Evolutionary conservation across 208 protist species (phyloP).

Genomic region (Crithidia acanthocephali): DNA sequence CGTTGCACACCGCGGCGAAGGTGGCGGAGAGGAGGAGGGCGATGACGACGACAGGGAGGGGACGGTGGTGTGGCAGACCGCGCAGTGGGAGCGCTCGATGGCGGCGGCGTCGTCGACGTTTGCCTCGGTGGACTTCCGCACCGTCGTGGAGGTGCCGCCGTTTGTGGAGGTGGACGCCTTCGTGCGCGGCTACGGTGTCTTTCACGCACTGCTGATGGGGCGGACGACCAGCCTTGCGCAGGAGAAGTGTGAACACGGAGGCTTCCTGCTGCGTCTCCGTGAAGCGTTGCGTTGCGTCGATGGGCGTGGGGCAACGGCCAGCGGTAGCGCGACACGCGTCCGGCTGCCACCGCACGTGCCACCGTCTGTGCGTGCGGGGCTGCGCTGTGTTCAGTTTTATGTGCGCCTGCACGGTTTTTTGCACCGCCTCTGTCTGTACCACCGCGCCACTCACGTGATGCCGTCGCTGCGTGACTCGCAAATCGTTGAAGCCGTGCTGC

Average conservation of each 20-base stretch:
- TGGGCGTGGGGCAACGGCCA: too few relatives aligned
- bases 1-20: too few relatives aligned
- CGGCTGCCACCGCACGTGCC: background rate
- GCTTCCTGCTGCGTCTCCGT: background rate
- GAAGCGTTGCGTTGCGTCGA: background rate
- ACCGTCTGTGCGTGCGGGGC: background rate
- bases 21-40: background rate
- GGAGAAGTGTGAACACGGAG: background rate
- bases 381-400: conserved; percentile 20
- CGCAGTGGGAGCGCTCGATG: conserved; percentile 2
- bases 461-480: conserved; percentile 8
- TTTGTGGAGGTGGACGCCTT: conserved; percentile 9
- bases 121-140: conserved; percentile 18
- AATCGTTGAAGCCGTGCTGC: conserved; percentile 10
- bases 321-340: too few relatives aligned
- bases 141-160: conserved; percentile 24
- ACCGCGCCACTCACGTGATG: background rate
- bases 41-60: background rate
- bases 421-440: background rate
- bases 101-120: background rate
- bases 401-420: conserved; percentile 23
- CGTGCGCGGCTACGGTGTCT: conserved; percentile 14
- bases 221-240: background rate
- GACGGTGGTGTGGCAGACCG: conserved; percentile 17
- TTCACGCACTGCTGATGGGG: conserved; percentile 5